phyloP scores from a whole-genome alignment of 805 yeast genomes.

The Groenewaldozyma salmanticensis region DNA sequence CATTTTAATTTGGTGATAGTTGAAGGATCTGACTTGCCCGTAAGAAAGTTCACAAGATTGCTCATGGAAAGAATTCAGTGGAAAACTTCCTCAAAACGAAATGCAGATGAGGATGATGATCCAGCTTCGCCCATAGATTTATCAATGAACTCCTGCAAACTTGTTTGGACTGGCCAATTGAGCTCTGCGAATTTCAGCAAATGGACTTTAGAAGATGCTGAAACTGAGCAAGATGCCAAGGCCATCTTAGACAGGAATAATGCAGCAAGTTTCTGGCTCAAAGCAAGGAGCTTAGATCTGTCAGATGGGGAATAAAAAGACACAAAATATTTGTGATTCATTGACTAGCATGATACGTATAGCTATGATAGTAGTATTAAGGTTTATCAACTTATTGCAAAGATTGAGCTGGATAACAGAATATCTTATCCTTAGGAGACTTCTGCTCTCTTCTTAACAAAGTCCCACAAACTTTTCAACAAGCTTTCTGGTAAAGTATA shows the following conservation, averaged over 20 bases:
- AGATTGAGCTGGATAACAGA: too few species aligned
- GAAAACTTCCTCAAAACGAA: constrained; percentile 40
- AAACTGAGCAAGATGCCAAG: constrained; percentile 41
- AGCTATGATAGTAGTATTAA: neutral
- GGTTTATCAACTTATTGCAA: too few species aligned
- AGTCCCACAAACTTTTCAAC: constrained; percentile 89
- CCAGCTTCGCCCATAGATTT: constrained; percentile 27
- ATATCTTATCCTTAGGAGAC: too few species aligned
- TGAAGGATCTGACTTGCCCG: constrained; percentile 61
- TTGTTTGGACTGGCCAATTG: constrained; percentile 68
- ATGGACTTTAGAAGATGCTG: constrained; percentile 58
- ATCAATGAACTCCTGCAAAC: constrained; percentile 34
- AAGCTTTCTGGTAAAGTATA: constrained; percentile 86
- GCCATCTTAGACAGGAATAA: constrained; percentile 41
- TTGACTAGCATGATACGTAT: neutral
- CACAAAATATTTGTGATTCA: neutral
- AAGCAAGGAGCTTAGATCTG: constrained; percentile 16
- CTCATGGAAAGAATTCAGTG: constrained; percentile 57
- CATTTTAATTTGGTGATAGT: constrained; percentile 50
- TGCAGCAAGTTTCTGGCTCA: constrained; percentile 52
- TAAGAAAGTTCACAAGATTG: constrained; percentile 54
- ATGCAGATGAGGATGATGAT: constrained; percentile 22
- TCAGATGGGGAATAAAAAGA: neutral
- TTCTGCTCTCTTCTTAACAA: constrained; percentile 59
- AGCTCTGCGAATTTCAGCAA: constrained; percentile 43